Evolutionary conservation across 306 rosid genomes (phyloP).

Genomic region (Argentina anserina): DNA sequence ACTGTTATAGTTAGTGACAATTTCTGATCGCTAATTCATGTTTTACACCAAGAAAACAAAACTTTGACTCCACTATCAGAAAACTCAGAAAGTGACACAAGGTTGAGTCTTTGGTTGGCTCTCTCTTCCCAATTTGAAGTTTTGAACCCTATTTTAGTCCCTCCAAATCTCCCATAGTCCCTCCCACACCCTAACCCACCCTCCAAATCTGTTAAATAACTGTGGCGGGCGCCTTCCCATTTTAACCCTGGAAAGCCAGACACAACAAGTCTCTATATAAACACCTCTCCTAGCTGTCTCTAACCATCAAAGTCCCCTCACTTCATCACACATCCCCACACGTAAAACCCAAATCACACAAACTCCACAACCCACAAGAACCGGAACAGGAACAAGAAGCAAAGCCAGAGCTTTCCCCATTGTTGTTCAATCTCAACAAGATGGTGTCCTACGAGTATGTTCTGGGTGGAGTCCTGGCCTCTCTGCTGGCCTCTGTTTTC

Average conservation of each 20-base stretch:
- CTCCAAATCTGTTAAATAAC: neutral
- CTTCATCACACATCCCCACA: neutral
- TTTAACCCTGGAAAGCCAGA: neutral
- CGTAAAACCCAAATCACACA: neutral
- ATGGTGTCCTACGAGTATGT: conserved; percentile 13
- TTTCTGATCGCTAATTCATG: neutral
- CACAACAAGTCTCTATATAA: neutral
- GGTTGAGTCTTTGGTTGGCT: neutral
- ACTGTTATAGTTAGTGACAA: neutral
- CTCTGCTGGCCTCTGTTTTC: neutral
- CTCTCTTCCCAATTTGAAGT: neutral
- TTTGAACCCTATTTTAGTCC: neutral
- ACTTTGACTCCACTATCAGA: neutral
- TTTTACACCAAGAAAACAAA: neutral
- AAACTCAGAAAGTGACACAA: no score
- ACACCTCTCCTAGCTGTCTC: neutral
- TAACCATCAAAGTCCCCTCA: neutral
- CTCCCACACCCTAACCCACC: neutral
- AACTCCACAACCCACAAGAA: neutral
- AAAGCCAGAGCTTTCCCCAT: neutral
- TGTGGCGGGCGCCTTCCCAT: conserved; percentile 4
- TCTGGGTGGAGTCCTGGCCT: neutral
- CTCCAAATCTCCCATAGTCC: neutral
- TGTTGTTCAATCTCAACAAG: neutral
- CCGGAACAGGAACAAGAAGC: neutral